Evolutionary conservation across 257 asterid species (phyloP), one percentile per base, ranked within the genome.

Genomic region (Ilex asprella): DNA sequence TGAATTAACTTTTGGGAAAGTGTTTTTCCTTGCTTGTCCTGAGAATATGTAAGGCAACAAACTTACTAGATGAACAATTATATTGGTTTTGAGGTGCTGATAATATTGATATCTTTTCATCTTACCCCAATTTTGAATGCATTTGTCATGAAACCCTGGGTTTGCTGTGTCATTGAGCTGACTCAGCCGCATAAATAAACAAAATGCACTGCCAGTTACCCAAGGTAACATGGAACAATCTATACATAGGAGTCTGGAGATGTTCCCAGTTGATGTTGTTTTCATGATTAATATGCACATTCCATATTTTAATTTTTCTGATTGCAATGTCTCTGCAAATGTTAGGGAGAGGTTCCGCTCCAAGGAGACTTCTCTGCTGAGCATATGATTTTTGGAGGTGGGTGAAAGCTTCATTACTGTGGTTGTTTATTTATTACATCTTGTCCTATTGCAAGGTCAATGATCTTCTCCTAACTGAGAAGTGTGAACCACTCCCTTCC

Each of bases 331-430:
- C 50, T 61, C 64, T 65, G 49, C 63, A 41, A 43, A 73, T 76
- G 54, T 71, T 44, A 92, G 99, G 99, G 96, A 62, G 99, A 92
- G 46, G 64, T 92, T 70, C 99, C 99, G 49, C 99, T 92, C 67
- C 99, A 92, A 69, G 99, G 99, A 49, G 99, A 92, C 74, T 92
- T 92, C 81, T 92, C 97, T 11, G 99, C 99, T 0, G 95, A 92
- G 60, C 99, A 89, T 80, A 92, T 92, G 99, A 92, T 92, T 71
- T 87, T 85, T 76, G 97, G 99, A 80, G 99, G 99, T 92, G 51
- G 59, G 74, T 74, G 65, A 58, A 46, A 30, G 46, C 35, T 53
- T 69, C 52, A 16, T 16, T 58, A 16, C n/a, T 67, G 21, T 61
- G 53, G 12, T 32, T 57, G 39, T 49, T 63, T 27, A 16, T 55